A percentile compares a stretch with the other conserved stretches of the same genome.
These are phyloP conservation scores for Apiotrichum gracile DNA, from an alignment of 1,284 basidiomycete species.

Conservation along the genomic window DNA sequence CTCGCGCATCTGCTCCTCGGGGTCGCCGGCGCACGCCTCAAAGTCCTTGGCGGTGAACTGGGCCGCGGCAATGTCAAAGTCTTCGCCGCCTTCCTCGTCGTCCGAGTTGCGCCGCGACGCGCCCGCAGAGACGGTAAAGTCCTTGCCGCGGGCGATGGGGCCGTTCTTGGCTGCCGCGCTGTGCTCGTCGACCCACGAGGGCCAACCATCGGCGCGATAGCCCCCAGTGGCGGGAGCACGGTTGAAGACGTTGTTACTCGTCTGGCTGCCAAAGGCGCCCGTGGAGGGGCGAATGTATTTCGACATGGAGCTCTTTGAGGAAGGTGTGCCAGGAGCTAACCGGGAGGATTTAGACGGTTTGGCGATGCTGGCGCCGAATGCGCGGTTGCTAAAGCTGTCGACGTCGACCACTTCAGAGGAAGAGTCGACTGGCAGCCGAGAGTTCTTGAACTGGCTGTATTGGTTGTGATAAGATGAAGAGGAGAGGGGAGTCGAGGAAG, in stretches of 20 bases:
- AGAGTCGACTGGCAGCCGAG: not conserved
- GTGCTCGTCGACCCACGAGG: constrained; percentile 16
- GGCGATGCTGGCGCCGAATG: constrained; percentile 10
- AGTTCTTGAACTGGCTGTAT: not conserved
- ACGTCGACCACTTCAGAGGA: not conserved
- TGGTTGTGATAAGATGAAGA: not conserved
- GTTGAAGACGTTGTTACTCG: constrained; percentile 2
- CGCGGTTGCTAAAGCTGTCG: not conserved
- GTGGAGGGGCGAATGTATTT: constrained; percentile 38
- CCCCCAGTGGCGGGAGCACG: constrained; percentile 7
- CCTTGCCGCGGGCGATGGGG: not conserved
- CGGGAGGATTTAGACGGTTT: constrained; percentile 4
- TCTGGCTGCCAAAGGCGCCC: constrained; percentile 17
- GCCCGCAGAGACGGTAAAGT: not conserved
- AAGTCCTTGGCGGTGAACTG: constrained; percentile 33
- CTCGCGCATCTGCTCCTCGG: constrained; percentile 53
- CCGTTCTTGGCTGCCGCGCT: not conserved
- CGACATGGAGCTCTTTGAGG: not conserved
- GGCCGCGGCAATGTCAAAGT: constrained; percentile 35
- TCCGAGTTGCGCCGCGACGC: not conserved
- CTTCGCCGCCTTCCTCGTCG: constrained; percentile 28
- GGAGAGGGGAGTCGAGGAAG: not conserved
- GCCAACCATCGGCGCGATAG: constrained; percentile 21
- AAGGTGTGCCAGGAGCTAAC: not conserved
- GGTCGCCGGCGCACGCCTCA: constrained; percentile 44